Percentiles rank a stretch among this genome's conserved stretches.
These are phyloP conservation scores for Saturnispora gosingensis DNA, from an alignment of 805 yeast genomes.

Conservation along the genomic window DNA sequence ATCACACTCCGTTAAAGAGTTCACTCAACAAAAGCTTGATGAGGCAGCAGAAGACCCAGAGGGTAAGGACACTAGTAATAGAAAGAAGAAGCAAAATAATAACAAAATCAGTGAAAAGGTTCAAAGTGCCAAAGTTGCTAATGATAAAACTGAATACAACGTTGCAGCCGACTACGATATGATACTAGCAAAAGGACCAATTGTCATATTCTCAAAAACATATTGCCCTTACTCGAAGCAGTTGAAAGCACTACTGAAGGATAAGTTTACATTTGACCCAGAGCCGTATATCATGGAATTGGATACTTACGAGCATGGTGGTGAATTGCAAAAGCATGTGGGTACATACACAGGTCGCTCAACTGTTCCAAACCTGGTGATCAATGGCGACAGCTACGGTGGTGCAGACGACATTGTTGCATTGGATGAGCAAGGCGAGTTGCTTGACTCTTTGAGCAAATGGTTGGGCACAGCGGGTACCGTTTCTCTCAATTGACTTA, in stretches of 20 bases:
- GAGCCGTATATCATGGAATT: conserved; percentile 67
- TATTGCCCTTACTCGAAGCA: conserved; percentile 70
- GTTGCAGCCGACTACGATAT: conserved; percentile 45
- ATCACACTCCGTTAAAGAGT: neutral
- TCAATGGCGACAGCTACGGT: conserved; percentile 70
- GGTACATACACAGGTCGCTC: conserved; percentile 60
- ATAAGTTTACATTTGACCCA: conserved; percentile 64
- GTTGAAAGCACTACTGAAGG: conserved; percentile 56
- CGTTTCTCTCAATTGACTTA: neutral
- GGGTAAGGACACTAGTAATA: neutral
- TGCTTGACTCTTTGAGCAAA: conserved; percentile 41
- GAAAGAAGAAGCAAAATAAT: conserved; percentile 8
- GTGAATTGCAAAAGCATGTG: conserved; percentile 63
- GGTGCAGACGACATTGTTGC: conserved; percentile 76
- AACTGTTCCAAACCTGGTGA: conserved; percentile 86
- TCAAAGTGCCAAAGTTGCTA: neutral
- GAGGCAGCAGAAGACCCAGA: neutral
- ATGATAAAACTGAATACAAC: conserved; percentile 18
- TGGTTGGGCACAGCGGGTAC: conserved; percentile 50
- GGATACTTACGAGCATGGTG: conserved; percentile 71
- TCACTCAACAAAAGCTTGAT: neutral
- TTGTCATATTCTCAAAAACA: conserved; percentile 51
- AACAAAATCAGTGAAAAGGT: conserved; percentile 3
- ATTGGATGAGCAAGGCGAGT: conserved; percentile 47
- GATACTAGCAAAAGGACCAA: conserved; percentile 54